Percentiles rank a stretch among this genome's conserved stretches.
phyloP scores from a whole-genome alignment of 129 eudicot genomes.

The Arctium minus region DNA sequence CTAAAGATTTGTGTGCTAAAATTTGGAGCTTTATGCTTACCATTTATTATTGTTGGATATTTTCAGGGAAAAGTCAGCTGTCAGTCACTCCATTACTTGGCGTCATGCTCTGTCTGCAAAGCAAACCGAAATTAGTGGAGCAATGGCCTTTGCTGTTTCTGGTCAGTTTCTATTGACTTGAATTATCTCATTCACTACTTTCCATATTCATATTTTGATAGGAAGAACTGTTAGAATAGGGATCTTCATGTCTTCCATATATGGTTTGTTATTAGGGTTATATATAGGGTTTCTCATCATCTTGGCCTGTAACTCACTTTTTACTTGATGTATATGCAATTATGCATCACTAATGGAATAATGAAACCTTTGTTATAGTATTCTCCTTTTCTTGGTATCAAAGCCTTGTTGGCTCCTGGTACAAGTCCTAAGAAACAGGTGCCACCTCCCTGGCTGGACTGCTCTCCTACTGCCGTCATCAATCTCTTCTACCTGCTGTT shows the following conservation, averaged over 20 bases:
- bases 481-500: too few species aligned
- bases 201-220: neutral
- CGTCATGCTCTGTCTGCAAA: constrained; percentile 56
- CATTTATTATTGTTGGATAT: neutral
- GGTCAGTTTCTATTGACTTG: constrained; percentile 43
- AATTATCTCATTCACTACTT: neutral
- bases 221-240: neutral
- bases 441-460: too few species aligned
- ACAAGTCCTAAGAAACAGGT: too few species aligned
- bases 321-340: neutral
- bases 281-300: neutral
- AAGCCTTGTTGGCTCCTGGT: too few species aligned
- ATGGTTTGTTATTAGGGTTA: neutral
- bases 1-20: neutral
- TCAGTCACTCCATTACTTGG: constrained; percentile 83
- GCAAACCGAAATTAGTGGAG: constrained; percentile 65
- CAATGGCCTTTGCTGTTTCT: constrained; percentile 80
- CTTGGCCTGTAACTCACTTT: neutral
- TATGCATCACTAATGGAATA: neutral
- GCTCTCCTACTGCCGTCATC: too few species aligned
- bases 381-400: too few species aligned
- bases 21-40: neutral
- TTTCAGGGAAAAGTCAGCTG: constrained; percentile 82
- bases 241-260: neutral
- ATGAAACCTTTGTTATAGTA: neutral